Evolutionary conservation across 768 basidiomycete species (phyloP).

Genomic region (Rickenella mellea): DNA sequence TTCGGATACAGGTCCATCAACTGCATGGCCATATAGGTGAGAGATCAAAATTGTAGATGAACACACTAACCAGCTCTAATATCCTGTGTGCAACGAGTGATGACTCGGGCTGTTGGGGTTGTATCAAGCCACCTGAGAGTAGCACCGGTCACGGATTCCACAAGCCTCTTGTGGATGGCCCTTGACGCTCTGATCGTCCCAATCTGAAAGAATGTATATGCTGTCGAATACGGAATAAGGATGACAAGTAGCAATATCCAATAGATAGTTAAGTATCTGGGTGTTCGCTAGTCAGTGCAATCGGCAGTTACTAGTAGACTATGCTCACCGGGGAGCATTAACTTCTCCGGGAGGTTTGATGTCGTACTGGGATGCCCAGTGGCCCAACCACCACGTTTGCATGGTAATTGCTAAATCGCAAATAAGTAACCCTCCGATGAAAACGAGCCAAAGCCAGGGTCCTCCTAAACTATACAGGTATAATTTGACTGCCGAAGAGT

Average conservation of each 20-base stretch:
- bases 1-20: slow-evolving; percentile 25
- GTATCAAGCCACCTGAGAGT: slow-evolving; percentile 51
- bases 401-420: slow-evolving; percentile 15
- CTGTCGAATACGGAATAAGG: too few species aligned
- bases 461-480: slow-evolving; percentile 19
- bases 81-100: slow-evolving; percentile 59
- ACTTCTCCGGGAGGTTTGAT: slow-evolving; percentile 23
- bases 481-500: slow-evolving; percentile 15
- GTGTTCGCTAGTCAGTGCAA: too few species aligned
- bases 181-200: slow-evolving; percentile 46
- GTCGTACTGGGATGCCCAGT: slow-evolving; percentile 35
- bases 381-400: slow-evolving; percentile 35
- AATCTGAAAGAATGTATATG: slow-evolving; percentile 30
- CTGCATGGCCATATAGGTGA: slow-evolving; percentile 9
- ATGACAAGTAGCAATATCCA: too few species aligned
- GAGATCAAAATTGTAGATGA: neutral
- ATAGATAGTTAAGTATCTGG: too few species aligned
- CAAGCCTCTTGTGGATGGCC: slow-evolving; percentile 39
- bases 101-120: slow-evolving; percentile 48
- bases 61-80: slow-evolving; percentile 28
- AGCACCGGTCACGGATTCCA: slow-evolving; percentile 46
- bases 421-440: slow-evolving; percentile 11
- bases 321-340: slow-evolving; percentile 22
- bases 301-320: too few species aligned
- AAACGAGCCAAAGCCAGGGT: slow-evolving; percentile 18